Evolutionary conservation across 1,284 basidiomycete genomes (phyloP).

Genomic region (Ganoderma sp.): DNA sequence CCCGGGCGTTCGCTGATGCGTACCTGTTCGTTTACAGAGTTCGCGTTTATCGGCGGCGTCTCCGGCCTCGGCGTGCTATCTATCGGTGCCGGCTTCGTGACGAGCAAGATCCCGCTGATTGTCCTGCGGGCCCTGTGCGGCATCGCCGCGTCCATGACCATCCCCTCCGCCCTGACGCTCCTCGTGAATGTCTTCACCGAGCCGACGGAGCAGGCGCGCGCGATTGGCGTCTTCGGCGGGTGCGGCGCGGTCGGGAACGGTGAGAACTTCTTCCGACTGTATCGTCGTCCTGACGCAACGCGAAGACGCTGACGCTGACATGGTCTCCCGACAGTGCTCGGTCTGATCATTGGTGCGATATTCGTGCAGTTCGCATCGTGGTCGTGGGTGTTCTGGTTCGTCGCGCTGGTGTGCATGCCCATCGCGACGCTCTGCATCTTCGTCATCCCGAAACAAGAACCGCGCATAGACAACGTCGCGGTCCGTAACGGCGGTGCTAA

Average conservation of each 20-base stretch:
- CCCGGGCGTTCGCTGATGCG: not conserved
- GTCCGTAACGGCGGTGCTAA: constrained; percentile 23
- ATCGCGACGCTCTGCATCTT: constrained; percentile 44
- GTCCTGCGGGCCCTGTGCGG: constrained; percentile 52
- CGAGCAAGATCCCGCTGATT: constrained; percentile 49
- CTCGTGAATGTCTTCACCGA: constrained; percentile 54
- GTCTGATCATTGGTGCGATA: constrained; percentile 51
- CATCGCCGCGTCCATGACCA: constrained; percentile 51
- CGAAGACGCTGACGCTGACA: not conserved
- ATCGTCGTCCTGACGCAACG: not conserved
- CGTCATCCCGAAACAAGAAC: constrained; percentile 41
- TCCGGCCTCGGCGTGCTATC: constrained; percentile 46
- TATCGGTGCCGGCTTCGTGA: constrained; percentile 48
- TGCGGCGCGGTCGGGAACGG: constrained; percentile 52
- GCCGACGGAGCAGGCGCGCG: constrained; percentile 50
- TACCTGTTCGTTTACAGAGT: constrained; percentile 26
- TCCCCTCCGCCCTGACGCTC: constrained; percentile 54
- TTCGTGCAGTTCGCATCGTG: constrained; percentile 50
- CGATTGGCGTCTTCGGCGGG: constrained; percentile 52
- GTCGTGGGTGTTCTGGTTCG: constrained; percentile 55
- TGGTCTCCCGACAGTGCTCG: constrained; percentile 41
- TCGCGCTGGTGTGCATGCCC: constrained; percentile 46
- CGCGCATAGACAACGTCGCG: constrained; percentile 19
- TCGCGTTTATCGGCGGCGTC: constrained; percentile 43
- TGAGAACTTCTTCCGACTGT: constrained; percentile 32